Evolutionary conservation across 2,329 filamentous ascomycete genomes (phyloP).

Genomic region (Aspergillus sergii): DNA sequence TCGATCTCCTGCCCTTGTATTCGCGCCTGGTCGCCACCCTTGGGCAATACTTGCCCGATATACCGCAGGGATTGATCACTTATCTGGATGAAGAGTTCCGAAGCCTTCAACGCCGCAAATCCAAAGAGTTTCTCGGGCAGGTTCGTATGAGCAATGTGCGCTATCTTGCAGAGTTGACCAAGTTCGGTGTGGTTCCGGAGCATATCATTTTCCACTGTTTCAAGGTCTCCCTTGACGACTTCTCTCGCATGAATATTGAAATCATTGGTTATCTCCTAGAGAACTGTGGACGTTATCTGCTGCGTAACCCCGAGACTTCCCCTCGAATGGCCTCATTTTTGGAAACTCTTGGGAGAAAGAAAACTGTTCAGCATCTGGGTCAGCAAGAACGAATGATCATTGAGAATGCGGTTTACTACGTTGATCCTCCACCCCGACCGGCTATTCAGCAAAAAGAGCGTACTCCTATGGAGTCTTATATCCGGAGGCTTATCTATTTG

Average conservation of each 20-base stretch:
- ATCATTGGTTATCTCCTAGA: constrained; percentile 95
- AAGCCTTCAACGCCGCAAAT: constrained; percentile 92
- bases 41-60: constrained; percentile 89
- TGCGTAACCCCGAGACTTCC: constrained; percentile 89
- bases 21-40: constrained; percentile 91
- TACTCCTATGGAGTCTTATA: constrained; percentile 87
- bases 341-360: constrained; percentile 94
- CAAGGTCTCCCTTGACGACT: constrained; percentile 96
- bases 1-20: constrained; percentile 87
- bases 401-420: constrained; percentile 97
- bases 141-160: constrained; percentile 92
- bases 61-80: constrained; percentile 87
- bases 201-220: constrained; percentile 99
- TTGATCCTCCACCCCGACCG: constrained; percentile 89
- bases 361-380: constrained; percentile 90
- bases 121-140: constrained; percentile 95
- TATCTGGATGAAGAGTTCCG: constrained; percentile 97
- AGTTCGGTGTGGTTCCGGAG: constrained; percentile 96
- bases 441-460: constrained; percentile 97
- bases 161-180: constrained; percentile 96
- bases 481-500: constrained; percentile 88
- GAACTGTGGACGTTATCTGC: constrained; percentile 91
- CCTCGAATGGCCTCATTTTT: constrained; percentile 92
- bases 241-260: constrained; percentile 98
- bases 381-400: constrained; percentile 98